A percentile compares a stretch with the other conserved stretches of the same genome.
Conservation (phyloP, 148 eudicot species). For the Bassia scoparia region DNA sequence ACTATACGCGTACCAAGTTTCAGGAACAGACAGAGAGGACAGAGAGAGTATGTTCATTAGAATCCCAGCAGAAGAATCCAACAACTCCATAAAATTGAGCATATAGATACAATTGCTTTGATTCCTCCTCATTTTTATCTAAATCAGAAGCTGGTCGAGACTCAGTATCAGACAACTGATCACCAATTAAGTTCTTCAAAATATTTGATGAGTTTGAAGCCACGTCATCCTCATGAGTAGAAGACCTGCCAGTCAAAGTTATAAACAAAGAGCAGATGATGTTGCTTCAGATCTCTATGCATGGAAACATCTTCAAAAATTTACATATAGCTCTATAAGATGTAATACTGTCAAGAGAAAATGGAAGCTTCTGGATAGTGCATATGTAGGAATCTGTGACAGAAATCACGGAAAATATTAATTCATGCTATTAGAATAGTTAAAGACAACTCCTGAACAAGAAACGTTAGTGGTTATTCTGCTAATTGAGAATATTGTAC, state of each 20-base stretch:
- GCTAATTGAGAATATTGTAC: not conserved
- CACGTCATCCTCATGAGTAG: constrained; percentile 43
- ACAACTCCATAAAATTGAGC: constrained; percentile 47
- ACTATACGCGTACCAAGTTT: constrained; percentile 86
- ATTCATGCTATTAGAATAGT: not conserved
- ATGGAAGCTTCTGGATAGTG: not conserved
- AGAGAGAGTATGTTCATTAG: constrained; percentile 52
- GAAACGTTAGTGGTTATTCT: not conserved
- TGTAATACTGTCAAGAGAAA: not conserved
- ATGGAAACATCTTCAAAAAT: not conserved
- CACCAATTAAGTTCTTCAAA: constrained; percentile 49
- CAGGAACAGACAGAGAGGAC: constrained; percentile 63
- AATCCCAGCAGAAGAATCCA: constrained; percentile 35
- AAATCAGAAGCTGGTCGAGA: constrained; percentile 30
- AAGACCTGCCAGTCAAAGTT: constrained; percentile 54
- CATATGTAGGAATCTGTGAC: not conserved
- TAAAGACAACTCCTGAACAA: not conserved
- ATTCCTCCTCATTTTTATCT: constrained; percentile 30
- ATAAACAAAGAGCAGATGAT: constrained; percentile 2
- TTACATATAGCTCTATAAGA: not conserved
- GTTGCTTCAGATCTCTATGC: not conserved
- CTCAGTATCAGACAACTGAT: constrained; percentile 29
- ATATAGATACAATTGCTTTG: constrained; percentile 46
- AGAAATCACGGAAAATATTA: not conserved
- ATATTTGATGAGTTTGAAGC: constrained; percentile 53